phyloP scores from a whole-genome alignment of 768 basidiomycete species.

The Amanita rubescens region DNA sequence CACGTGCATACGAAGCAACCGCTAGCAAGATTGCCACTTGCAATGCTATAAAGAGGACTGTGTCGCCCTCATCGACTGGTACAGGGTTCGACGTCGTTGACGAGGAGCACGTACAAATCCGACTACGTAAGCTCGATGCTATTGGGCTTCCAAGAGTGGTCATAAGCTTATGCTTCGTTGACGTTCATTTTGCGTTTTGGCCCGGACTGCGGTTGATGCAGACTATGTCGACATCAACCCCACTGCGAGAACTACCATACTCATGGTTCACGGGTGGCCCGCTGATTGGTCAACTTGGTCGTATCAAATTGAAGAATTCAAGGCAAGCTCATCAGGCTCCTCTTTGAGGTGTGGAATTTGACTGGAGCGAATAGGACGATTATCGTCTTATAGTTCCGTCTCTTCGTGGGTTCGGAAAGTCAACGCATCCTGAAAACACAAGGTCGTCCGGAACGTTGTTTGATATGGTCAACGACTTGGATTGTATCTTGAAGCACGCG shows the following conservation, averaged over 20 bases:
- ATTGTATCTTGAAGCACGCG: slow-evolving; percentile 52
- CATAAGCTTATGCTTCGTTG: not conserved
- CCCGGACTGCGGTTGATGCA: no score
- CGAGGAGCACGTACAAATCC: not conserved
- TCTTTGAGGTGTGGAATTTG: not conserved
- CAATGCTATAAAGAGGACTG: not conserved
- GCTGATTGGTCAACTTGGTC: slow-evolving; percentile 72
- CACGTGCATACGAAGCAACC: not conserved
- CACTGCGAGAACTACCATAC: slow-evolving; percentile 37
- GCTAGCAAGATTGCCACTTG: not conserved
- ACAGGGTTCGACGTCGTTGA: not conserved
- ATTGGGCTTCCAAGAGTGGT: not conserved
- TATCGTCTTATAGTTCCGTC: slow-evolving; percentile 59
- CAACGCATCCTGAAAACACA: slow-evolving; percentile 57
- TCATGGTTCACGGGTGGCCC: slow-evolving; percentile 80
- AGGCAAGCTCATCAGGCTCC: slow-evolving; percentile 27
- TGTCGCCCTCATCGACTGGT: not conserved
- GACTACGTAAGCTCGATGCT: not conserved
- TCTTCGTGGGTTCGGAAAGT: slow-evolving; percentile 64
- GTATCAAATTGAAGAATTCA: slow-evolving; percentile 59
- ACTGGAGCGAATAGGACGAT: slow-evolving; percentile 33
- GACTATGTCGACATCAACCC: slow-evolving; percentile 64
- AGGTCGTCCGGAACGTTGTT: slow-evolving; percentile 49
- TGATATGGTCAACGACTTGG: slow-evolving; percentile 57
- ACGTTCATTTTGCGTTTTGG: not conserved